These are phyloP conservation scores for Phlebiopsis flavidoalba DNA, from an alignment of 768 basidiomycete genomes.

Conservation along the genomic window DNA sequence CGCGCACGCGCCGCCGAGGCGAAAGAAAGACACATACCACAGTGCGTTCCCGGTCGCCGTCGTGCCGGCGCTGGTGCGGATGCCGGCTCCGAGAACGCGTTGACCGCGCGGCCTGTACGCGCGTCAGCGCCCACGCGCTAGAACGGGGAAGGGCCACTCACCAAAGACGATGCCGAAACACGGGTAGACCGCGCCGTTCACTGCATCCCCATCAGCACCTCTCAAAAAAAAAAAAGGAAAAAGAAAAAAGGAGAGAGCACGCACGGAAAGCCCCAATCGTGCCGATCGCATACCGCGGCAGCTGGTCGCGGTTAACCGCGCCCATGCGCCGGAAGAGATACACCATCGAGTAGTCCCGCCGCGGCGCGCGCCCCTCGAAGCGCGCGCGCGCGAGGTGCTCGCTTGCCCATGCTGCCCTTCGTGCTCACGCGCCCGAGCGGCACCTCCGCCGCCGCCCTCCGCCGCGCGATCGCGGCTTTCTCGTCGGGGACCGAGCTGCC, in stretches of 20 bases:
- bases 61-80: conserved; percentile 38
- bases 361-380: conserved; percentile 25
- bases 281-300: conserved; percentile 57
- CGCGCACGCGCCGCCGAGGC: no score
- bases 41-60: conserved; percentile 70
- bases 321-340: conserved; percentile 74
- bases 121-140: background rate
- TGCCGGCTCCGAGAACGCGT: conserved; percentile 47
- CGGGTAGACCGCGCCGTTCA: conserved; percentile 64
- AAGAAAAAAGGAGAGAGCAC: background rate
- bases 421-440: conserved; percentile 52
- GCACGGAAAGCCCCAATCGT: conserved; percentile 45
- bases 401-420: conserved; percentile 57
- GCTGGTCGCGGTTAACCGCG: conserved; percentile 51
- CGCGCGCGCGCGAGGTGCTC: conserved; percentile 47
- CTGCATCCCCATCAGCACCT: conserved; percentile 3
- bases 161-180: conserved; percentile 41
- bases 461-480: background rate
- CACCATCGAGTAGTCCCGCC: conserved; percentile 36
- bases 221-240: background rate
- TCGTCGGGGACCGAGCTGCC: background rate
- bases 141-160: conserved; percentile 18
- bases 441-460: conserved; percentile 38
- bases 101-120: conserved; percentile 32
- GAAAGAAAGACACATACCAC: conserved; percentile 33